Evolutionary conservation across 2,329 filamentous ascomycete genomes (phyloP), one percentile per base, ranked within the genome.

Genomic region (Chaetomiaceae sp.): DNA sequence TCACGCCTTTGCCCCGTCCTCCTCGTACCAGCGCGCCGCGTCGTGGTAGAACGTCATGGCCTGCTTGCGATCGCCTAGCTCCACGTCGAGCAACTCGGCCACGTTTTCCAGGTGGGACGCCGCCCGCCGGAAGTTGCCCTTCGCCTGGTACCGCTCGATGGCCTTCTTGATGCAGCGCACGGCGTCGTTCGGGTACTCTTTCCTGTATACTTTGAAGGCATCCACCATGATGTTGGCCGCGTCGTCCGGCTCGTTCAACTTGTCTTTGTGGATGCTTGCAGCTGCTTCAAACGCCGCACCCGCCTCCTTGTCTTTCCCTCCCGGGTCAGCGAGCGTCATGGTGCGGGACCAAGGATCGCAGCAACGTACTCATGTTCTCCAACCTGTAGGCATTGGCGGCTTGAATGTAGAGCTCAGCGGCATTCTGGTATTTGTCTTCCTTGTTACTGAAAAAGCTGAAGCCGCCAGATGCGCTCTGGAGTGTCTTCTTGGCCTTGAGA

Each of bases 201-300:
- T 94, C 60, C 84, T 79, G 71, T 96, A 97, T 50, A 88, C 85
- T 73, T 97, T 96, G 78, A 90, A 97, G 42, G 93, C 93, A 65
- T 97, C 90, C 60, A 84, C 80, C 51, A 89, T 73, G 38, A 85
- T 84, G 68, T 95, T 94, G 54, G 91, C 90, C 38, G 89, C 88
- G 63, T 97, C 93, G 64, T 95, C 88, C 34, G 86, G 87, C 62
- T 97, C 90, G 63, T 89, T 94, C 41, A 97, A 78, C 59, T 90
- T 83, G 56, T 82, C 76, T 40, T 72, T 78, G 66, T 95, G 88
- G 49, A 97, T 83, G 35, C 77, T 68, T n/a, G 89, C 91, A 11
- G 88, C 88, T 65, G 83, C 79, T 65, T 95, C 88, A 56, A 95
- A 95, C 11, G 88, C 83, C 60, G 85, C 77, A 18, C 89, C 91